These are phyloP conservation scores for Rubus idaeus DNA, from an alignment of 306 rosid genomes.

Conservation along the genomic window DNA sequence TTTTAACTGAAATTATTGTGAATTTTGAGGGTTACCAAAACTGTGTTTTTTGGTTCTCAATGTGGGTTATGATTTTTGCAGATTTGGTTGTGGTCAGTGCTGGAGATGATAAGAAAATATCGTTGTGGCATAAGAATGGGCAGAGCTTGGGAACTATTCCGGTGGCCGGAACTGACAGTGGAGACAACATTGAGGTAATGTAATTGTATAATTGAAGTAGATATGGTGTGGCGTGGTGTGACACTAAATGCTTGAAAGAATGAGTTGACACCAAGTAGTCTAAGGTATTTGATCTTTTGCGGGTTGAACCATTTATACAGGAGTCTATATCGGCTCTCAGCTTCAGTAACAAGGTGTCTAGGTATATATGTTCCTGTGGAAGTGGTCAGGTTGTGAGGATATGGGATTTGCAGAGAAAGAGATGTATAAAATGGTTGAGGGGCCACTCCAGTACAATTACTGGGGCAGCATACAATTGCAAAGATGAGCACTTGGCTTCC, in stretches of 20 bases:
- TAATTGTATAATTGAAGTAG: conserved; percentile 13
- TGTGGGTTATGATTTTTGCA: conserved; percentile 33
- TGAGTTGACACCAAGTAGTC: conserved; percentile 7
- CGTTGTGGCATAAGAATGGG: conserved; percentile 87
- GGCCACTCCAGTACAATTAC: conserved; percentile 87
- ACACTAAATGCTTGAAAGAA: background rate
- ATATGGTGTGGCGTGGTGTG: background rate
- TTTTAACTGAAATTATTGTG: background rate
- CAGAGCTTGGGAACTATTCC: conserved; percentile 97
- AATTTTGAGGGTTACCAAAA: conserved; percentile 3
- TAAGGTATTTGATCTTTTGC: background rate
- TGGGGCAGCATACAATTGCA: conserved; percentile 92
- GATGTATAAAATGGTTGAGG: conserved; percentile 90
- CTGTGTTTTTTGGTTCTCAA: background rate
- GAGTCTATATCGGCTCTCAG: conserved; percentile 81
- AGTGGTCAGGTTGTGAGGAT: conserved; percentile 92
- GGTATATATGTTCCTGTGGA: conserved; percentile 95
- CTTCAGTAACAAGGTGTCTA: conserved; percentile 94
- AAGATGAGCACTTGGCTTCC: conserved; percentile 97
- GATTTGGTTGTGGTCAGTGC: conserved; percentile 98
- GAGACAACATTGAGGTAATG: conserved; percentile 77
- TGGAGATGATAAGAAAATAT: conserved; percentile 95
- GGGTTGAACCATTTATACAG: conserved; percentile 37
- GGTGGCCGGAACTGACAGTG: conserved; percentile 66
- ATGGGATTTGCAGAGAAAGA: conserved; percentile 97